phyloP scores from a whole-genome alignment of 2,329 filamentous ascomycete species.

The Macroventuria anomochaeta region DNA sequence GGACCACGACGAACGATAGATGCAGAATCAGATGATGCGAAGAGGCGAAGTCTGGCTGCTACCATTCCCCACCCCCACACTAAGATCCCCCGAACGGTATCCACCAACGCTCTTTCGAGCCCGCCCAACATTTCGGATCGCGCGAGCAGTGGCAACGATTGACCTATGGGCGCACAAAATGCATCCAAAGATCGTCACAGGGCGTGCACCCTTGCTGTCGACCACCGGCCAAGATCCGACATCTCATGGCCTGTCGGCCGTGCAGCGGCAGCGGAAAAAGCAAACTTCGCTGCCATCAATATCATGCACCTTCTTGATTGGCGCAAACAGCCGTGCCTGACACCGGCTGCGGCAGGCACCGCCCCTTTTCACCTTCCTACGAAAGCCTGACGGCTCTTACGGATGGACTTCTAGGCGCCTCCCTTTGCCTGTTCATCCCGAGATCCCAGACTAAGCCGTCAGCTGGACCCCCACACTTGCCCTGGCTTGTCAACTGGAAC shows the following conservation, averaged over 20 bases:
- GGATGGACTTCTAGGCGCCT: conserved; percentile 33
- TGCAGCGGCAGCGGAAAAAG: conserved; percentile 36
- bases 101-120: conserved; percentile 43
- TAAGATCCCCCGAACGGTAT: conserved; percentile 39
- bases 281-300: conserved; percentile 38
- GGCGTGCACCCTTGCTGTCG: conserved; percentile 40
- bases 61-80: conserved; percentile 49
- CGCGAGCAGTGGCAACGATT: conserved; percentile 40
- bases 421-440: conserved; percentile 41
- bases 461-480: conserved; percentile 50
- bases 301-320: conserved; percentile 37
- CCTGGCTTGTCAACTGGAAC: conserved; percentile 19
- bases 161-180: conserved; percentile 37
- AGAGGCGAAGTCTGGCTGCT: conserved; percentile 26
- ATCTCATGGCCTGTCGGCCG: conserved; percentile 27
- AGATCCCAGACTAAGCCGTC: conserved; percentile 42
- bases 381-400: conserved; percentile 35
- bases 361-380: conserved; percentile 42
- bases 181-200: conserved; percentile 47
- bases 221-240: conserved; percentile 45
- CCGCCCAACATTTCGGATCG: conserved; percentile 43
- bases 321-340: conserved; percentile 46
- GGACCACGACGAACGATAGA: conserved; percentile 37
- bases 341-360: conserved; percentile 40
- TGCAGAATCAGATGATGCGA: conserved; percentile 48